Evolutionary conservation across 305 asterid genomes (phyloP).

Genomic region (Fraxinus baroniana): DNA sequence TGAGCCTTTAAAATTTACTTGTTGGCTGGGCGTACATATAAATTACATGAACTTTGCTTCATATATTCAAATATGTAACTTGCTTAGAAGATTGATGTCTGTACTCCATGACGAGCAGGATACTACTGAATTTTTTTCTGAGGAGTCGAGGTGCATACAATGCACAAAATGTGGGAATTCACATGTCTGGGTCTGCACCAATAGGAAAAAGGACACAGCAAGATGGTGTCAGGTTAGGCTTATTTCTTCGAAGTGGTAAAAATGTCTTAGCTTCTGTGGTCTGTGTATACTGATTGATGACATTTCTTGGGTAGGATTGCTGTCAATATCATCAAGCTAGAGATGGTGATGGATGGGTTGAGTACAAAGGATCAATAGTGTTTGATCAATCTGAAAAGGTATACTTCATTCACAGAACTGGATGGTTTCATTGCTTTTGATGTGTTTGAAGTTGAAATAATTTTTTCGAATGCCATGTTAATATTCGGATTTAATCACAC

Average conservation of each 20-base stretch:
- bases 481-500: background rate
- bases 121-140: conserved; percentile 69
- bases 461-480: conserved; percentile 7
- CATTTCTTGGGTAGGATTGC: conserved; percentile 67
- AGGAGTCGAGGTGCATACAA: conserved; percentile 93
- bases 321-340: conserved; percentile 97
- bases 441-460: background rate
- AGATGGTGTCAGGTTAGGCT: conserved; percentile 95
- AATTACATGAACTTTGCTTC: conserved; percentile 10
- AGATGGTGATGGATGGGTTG: conserved; percentile 99
- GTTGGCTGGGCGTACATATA: background rate
- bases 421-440: background rate
- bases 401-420: background rate
- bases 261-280: conserved; percentile 10
- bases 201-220: conserved; percentile 84
- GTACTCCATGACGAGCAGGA: conserved; percentile 46
- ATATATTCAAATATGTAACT: conserved; percentile 3
- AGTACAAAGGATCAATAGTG: conserved; percentile 80
- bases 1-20: background rate
- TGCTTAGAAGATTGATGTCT: conserved; percentile 11
- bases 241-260: conserved; percentile 3
- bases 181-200: conserved; percentile 95
- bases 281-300: conserved; percentile 20
- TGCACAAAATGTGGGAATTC: conserved; percentile 98
- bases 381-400: conserved; percentile 80